Conservation (phyloP, 2,329 filamentous ascomycete species). For the Epichloe sibirici region DNA sequence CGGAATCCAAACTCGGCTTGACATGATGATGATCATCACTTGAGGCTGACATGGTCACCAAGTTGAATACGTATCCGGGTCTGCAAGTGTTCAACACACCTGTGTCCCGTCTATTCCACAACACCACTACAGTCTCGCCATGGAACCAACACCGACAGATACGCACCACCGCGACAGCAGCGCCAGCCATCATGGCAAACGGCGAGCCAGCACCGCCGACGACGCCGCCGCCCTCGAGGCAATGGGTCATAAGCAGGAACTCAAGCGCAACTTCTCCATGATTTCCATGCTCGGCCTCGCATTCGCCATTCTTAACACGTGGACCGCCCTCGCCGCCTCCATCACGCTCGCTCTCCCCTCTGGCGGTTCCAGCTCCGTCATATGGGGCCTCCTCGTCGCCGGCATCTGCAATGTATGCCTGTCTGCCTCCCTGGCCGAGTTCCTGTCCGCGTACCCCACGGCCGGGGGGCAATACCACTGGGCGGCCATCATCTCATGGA, state of each 20-base stretch:
- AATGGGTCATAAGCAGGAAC: slow-evolving; percentile 36
- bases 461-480: slow-evolving; percentile 59
- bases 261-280: slow-evolving; percentile 37
- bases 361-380: slow-evolving; percentile 57
- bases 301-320: slow-evolving; percentile 38
- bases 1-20: too few species aligned
- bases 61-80: too few species aligned
- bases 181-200: neutral
- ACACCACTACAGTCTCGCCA: neutral
- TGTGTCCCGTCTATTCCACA: too few species aligned
- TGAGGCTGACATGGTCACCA: too few species aligned
- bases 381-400: slow-evolving; percentile 55
- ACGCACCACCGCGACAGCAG: neutral
- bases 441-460: slow-evolving; percentile 50
- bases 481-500: slow-evolving; percentile 53
- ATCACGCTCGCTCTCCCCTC: slow-evolving; percentile 46
- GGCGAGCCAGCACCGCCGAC: slow-evolving; percentile 7
- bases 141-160: neutral
- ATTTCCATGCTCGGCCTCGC: slow-evolving; percentile 35
- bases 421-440: slow-evolving; percentile 58
- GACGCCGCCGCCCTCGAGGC: slow-evolving; percentile 29
- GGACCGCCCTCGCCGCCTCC: slow-evolving; percentile 36
- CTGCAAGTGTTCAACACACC: too few species aligned
- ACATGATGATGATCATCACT: too few species aligned
- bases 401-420: slow-evolving; percentile 60